Base-by-base conservation (phyloP, 805 yeast species). In the Martiniozyma abietophila region DNA sequence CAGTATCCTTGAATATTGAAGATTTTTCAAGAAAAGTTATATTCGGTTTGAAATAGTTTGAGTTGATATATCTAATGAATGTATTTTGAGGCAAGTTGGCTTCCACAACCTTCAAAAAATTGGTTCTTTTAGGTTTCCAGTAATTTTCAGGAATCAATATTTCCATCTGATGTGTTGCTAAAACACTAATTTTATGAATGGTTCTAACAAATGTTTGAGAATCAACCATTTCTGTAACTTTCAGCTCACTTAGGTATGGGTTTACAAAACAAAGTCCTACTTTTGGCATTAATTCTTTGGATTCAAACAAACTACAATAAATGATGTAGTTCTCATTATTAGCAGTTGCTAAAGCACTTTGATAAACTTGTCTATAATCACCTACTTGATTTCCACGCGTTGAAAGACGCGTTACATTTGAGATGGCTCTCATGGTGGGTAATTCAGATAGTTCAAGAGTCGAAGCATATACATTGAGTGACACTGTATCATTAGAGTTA, bases 201-300 rank as follows among this genome's bases (percentile, higher is more conserved):
- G 70, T 63, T 29, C 71, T 48, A 3, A 66, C 65, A 36, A 54
- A 66, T 0, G 70, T 66, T 40, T 62, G 70, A 0, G 73, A 61
- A 42, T 68, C 74, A 14, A 57, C 47, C 10, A 61, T 50, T 10
- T 57, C 59, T 10, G 65, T 54, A 14, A 64, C 34, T 2, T 50
- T 50, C 37, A 67, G 36, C 23, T 52, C 58, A 4, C 69, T 70
- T 0, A 64, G 61, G 22, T 49, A 54, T 10, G 57, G 45, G 32
- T 61, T 53, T 4, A 64, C 35, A 26, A 64, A 53, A 29, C 69
- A 64, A 4, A 65, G 32, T 3, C 72, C 73, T 7, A 68, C 56
- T 2, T 26, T 35, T 1, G 56, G 51, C 0, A 48, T 34, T 4
- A 50, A 15, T 1, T 44, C 42, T 18, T 39, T 37, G 3, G 58